Evolutionary conservation across 257 asterid species (phyloP), one percentile per base, ranked within the genome.

Genomic region (Solanum acaule): DNA sequence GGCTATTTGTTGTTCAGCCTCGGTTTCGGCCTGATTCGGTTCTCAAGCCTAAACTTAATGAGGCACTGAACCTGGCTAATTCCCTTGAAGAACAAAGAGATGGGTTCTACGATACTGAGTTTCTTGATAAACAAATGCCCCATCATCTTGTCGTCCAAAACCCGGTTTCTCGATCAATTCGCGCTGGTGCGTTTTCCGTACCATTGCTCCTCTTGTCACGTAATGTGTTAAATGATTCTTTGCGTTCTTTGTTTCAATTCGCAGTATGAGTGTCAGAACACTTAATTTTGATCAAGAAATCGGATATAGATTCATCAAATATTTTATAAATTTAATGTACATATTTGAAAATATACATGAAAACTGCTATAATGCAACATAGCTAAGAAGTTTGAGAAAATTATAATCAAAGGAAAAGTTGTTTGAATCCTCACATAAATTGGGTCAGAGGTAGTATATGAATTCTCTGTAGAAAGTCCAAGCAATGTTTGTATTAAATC

Each of bases 131-230:
- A 76, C 93, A 90, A 88, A 88, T 87, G 90, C 98, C 98, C 20
- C 98, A 95, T 86, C 98, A 95, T 92, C 88, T 95, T 40, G 93
- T 97, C 89, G 99, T 97, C 75, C 99, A 97, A 93, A 93, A 97
- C 71, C 99, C 99, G 2, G 87, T 91, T 34, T 91, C 93, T 59
- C 91, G 93, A 85, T 79, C 95, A 27, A 92, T 91, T 90, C 95
- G 94, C 9, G 98, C 96, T 59, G 99, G 99, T 73, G 31, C 49
- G 82, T 20, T 73, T 73, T 35, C 29, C 29, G 15, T 34, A 73
- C 44, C n/a, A 20, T 10, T 34, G 40, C 13, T n/a, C 78, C 42
- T 71, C 78, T 71, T 34, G 16, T 34, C 81, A 34, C 46, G 18
- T 34, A 18, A 10, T 34, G 2, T 14, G 42, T 33, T 71, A 16